Evolutionary conservation across 2,329 filamentous ascomycete species (phyloP).

Genomic region (Epichloe scottii): DNA sequence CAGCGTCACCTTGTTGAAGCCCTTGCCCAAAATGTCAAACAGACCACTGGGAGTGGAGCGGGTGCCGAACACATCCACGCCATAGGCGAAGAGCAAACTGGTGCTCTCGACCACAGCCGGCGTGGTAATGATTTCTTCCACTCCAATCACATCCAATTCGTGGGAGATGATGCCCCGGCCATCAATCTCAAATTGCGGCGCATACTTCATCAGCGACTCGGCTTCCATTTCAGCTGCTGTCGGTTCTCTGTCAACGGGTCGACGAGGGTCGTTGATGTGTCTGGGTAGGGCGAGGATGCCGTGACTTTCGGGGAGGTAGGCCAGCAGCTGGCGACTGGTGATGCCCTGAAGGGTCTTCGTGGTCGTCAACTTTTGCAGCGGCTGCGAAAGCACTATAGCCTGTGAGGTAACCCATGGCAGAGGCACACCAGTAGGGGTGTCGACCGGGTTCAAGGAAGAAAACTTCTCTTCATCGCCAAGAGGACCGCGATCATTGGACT

Average conservation of each 20-base stretch:
- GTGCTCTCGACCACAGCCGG: slow-evolving; percentile 85
- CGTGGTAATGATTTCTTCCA: slow-evolving; percentile 58
- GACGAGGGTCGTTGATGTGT: slow-evolving; percentile 67
- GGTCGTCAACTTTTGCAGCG: slow-evolving; percentile 68
- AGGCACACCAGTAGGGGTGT: slow-evolving; percentile 38
- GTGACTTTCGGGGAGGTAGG: slow-evolving; percentile 59
- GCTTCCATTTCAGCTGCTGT: slow-evolving; percentile 62
- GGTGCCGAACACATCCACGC: slow-evolving; percentile 79
- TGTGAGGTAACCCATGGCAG: slow-evolving; percentile 69
- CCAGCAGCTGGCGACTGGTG: slow-evolving; percentile 68
- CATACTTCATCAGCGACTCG: slow-evolving; percentile 70
- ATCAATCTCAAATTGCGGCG: slow-evolving; percentile 69
- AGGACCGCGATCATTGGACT: slow-evolving; percentile 73
- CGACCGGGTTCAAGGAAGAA: slow-evolving; percentile 61
- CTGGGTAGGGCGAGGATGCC: slow-evolving; percentile 72
- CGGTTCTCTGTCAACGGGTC: slow-evolving; percentile 74
- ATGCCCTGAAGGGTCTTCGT: slow-evolving; percentile 90
- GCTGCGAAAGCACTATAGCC: slow-evolving; percentile 65
- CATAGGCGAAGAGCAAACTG: slow-evolving; percentile 77
- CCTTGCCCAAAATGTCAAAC: slow-evolving; percentile 87
- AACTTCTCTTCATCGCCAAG: slow-evolving; percentile 58
- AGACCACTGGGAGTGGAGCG: slow-evolving; percentile 74
- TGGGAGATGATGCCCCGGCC: slow-evolving; percentile 72
- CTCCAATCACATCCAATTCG: slow-evolving; percentile 65
- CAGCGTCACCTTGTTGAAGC: slow-evolving; percentile 84